A percentile compares a stretch with the other conserved stretches of the same genome.
Evolutionary conservation across 371 early-diverging fungal species (phyloP).

Genomic region (Mortierella sp.): DNA sequence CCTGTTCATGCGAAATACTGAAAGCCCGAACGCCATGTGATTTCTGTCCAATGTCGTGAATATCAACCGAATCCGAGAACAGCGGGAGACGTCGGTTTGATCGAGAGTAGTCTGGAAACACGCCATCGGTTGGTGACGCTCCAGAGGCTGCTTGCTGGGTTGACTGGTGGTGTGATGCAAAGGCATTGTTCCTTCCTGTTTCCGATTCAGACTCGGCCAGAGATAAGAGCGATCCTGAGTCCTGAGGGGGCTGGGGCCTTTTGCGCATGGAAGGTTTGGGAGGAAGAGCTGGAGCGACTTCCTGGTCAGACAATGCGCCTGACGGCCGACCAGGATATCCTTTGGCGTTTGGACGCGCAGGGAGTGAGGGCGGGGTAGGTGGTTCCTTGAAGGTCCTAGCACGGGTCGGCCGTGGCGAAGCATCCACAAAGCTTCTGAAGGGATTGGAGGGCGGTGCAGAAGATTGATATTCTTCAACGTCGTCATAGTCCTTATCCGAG

Average conservation of each 20-base stretch:
- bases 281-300: constrained; percentile 46
- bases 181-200: constrained; percentile 14
- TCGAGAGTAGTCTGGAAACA: constrained; percentile 55
- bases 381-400: constrained; percentile 27
- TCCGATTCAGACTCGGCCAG: constrained; percentile 27
- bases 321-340: constrained; percentile 20
- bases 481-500: constrained; percentile 55
- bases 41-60: constrained; percentile 54
- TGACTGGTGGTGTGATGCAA: constrained; percentile 5
- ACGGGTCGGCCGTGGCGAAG: constrained; percentile 28
- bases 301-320: constrained; percentile 24
- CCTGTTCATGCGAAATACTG: constrained; percentile 53
- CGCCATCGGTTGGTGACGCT: constrained; percentile 40
- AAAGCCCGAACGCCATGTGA: constrained; percentile 55
- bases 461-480: constrained; percentile 36
- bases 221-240: constrained; percentile 31
- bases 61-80: constrained; percentile 39
- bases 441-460: constrained; percentile 30
- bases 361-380: constrained; percentile 39
- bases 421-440: constrained; percentile 28
- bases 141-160: constrained; percentile 22
- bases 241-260: constrained; percentile 32
- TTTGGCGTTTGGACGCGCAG: constrained; percentile 29
- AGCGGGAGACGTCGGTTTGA: constrained; percentile 51
- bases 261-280: constrained; percentile 48